Evolutionary conservation across 306 rosid genomes (phyloP), one percentile per base, ranked within the genome.

Genomic region (Astragalus glycyphyllos): DNA sequence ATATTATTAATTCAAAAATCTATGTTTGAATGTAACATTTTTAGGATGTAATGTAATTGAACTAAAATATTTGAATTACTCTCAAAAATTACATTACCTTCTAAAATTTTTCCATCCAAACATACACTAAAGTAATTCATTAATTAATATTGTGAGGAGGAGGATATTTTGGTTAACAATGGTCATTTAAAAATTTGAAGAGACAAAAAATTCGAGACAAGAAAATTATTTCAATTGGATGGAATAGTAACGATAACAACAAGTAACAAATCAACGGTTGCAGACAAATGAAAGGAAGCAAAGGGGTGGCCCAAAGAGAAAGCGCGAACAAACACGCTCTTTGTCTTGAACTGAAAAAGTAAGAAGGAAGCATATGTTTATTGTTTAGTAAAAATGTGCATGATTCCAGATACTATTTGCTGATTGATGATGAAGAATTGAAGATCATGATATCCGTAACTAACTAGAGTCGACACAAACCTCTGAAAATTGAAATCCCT

Each of bases 241-340:
- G 31, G 31, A 26, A 4, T 26, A 26, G 31, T 26, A 26, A 42
- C 11, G 48, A 42, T 10, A 32, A 57, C 9, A 20, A 11, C 4
- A 48, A 29, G 12, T 16, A 73, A 42, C 2, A 31, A 58, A 58
- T 68, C 7, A 8, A 58, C 63, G 69, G 75, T 69, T 35, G 58
- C 13, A 77, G 23, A 68, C 15, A 65, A 74, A 42, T 15, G 66
- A 11, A 51, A 58, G 3, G 54, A 1, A 32, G 31, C 11, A 4
- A 11, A 11, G 59, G 9, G 53, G 64, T 49, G 79, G 80, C 38
- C 70, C 64, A 60, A 69, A 15, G 35, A 34, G 56, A 64, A 64
- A 71, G 77, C 68, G 77, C 72, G 77, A 77, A 62, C 15, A 7
- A 59, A n/a, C 4, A 59, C 5, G 20, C 31, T 75, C 14, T 60